Evolutionary conservation across 2,329 filamentous ascomycete species (phyloP).

Genomic region (Cladosporium sp.): DNA sequence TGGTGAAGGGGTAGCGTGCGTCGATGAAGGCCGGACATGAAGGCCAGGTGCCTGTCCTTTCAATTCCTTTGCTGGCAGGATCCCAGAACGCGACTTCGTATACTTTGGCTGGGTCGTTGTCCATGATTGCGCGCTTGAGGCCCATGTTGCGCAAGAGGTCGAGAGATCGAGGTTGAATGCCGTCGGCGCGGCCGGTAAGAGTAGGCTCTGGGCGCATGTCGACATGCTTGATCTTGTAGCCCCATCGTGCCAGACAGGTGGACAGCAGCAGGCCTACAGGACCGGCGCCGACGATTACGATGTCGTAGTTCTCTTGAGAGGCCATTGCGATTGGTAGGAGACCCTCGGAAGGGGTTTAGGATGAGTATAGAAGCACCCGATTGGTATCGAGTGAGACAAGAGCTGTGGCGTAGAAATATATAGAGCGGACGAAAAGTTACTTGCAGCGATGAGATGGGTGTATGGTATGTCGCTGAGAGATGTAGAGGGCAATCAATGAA

Average conservation of each 20-base stretch:
- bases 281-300: slow-evolving; percentile 82
- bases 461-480: too few relatives aligned
- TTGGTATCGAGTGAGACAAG: neutral
- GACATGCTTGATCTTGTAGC: slow-evolving; percentile 91
- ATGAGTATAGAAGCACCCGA: neutral
- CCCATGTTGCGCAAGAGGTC: slow-evolving; percentile 87
- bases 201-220: slow-evolving; percentile 86
- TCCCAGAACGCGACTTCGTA: slow-evolving; percentile 68
- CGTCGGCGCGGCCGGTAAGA: slow-evolving; percentile 79
- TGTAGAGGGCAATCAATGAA: too few relatives aligned
- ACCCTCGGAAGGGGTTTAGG: neutral
- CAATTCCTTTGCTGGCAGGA: slow-evolving; percentile 52
- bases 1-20: slow-evolving; percentile 60
- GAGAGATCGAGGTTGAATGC: slow-evolving; percentile 83
- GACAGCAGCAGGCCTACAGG: slow-evolving; percentile 85
- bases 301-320: slow-evolving; percentile 52
- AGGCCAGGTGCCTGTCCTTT: slow-evolving; percentile 66
- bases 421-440: neutral
- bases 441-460: neutral
- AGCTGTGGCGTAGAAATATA: slow-evolving; percentile 1
- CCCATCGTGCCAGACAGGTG: slow-evolving; percentile 84
- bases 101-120: slow-evolving; percentile 77
- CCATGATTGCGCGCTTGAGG: slow-evolving; percentile 83
- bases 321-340: neutral
- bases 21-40: slow-evolving; percentile 80